Conservation (phyloP, 1,139 yeast genomes). For the Trichomonascaceae sp. region DNA sequence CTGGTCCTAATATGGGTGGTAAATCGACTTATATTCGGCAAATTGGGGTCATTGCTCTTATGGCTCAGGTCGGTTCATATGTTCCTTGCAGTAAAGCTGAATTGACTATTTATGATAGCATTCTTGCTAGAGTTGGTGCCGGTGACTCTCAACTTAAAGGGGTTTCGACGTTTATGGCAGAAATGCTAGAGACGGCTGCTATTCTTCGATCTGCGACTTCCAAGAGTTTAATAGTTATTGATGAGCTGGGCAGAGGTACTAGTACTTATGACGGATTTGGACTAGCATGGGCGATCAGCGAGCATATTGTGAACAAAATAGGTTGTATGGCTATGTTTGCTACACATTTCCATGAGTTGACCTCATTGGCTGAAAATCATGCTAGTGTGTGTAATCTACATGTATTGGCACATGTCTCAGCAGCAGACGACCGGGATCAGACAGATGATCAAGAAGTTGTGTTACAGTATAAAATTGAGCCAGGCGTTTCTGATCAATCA, state of each 20-base stretch:
- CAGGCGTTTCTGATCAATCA: constrained; percentile 88
- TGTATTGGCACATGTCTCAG: constrained; percentile 78
- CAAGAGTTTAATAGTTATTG: constrained; percentile 83
- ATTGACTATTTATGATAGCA: constrained; percentile 79
- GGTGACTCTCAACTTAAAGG: constrained; percentile 97
- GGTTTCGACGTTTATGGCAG: constrained; percentile 95
- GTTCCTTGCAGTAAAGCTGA: constrained; percentile 75
- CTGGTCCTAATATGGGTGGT: constrained; percentile 99
- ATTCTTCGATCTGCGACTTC: constrained; percentile 79
- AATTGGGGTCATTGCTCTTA: constrained; percentile 77
- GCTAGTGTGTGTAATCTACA: constrained; percentile 70
- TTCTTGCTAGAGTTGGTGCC: constrained; percentile 96
- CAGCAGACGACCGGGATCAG: constrained; percentile 14
- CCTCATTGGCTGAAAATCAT: constrained; percentile 62
- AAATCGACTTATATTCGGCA: constrained; percentile 93
- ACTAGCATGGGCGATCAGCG: constrained; percentile 93
- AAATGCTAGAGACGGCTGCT: constrained; percentile 93
- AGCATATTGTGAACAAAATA: constrained; percentile 64
- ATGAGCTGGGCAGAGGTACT: constrained; percentile 94
- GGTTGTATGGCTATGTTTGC: constrained; percentile 85
- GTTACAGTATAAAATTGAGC: constrained; percentile 80
- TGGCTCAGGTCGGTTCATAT: constrained; percentile 92
- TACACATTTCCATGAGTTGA: constrained; percentile 94
- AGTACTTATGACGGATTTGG: constrained; percentile 98
- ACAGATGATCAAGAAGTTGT: constrained; percentile 60